Evolutionary conservation across 1,284 basidiomycete genomes (phyloP).

Genomic region (Irpex sp.): DNA sequence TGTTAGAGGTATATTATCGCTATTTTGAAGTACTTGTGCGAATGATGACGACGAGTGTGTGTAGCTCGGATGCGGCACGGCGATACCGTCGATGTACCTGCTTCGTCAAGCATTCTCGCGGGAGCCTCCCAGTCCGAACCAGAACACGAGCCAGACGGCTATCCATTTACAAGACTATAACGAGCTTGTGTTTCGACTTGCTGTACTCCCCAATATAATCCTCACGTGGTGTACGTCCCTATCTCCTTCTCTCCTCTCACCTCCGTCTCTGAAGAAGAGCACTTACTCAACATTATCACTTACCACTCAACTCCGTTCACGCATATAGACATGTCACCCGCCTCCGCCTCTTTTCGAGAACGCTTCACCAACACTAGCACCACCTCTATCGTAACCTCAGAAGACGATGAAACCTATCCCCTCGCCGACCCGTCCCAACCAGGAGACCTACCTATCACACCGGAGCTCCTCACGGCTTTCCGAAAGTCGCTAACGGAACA

Average conservation of each 20-base stretch:
- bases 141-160: slow-evolving; percentile 31
- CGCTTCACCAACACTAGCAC: not conserved
- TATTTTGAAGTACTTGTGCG: not conserved
- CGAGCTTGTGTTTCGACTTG: slow-evolving; percentile 74
- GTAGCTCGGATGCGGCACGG: slow-evolving; percentile 94
- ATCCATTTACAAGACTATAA: slow-evolving; percentile 97
- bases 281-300: too few relatives aligned
- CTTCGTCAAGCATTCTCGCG: slow-evolving; percentile 58
- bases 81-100: slow-evolving; percentile 77
- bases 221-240: slow-evolving; percentile 77
- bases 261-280: too few relatives aligned
- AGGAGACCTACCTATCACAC: slow-evolving; percentile 61
- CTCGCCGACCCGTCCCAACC: slow-evolving; percentile 25
- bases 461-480: slow-evolving; percentile 66
- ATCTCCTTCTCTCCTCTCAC: not conserved
- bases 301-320: too few relatives aligned
- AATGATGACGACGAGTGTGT: not conserved
- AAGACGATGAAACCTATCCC: slow-evolving; percentile 24
- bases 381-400: slow-evolving; percentile 23
- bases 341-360: slow-evolving; percentile 38
- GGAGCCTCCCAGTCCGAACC: slow-evolving; percentile 12
- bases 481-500: slow-evolving; percentile 47
- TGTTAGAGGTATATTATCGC: slow-evolving; percentile 56
- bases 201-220: slow-evolving; percentile 87
- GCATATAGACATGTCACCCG: slow-evolving; percentile 42